Base-by-base conservation (phyloP, 495 filamentous ascomycete genomes). In the Chaetomium tenue region DNA sequence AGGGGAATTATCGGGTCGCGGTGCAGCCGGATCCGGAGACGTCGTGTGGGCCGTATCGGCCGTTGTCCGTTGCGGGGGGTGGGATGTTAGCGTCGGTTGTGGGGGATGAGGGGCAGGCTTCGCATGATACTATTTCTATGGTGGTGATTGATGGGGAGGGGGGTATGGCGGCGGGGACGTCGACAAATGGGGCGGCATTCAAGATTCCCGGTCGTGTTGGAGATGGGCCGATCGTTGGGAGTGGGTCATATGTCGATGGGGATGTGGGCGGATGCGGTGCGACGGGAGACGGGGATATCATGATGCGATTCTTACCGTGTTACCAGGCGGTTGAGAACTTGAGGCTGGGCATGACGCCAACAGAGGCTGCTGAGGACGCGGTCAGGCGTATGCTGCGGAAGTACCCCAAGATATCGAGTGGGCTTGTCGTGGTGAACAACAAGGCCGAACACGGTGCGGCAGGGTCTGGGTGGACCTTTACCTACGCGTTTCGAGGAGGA, bases 241-340 rank as follows among this genome's bases (percentile, higher is more conserved):
- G 75, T 46, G 80, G 80, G 18, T 77, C 77, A 47, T 82, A 82
- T 70, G 80, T 81, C 7, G 80, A 82, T 60, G 75, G 78, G 0
- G 77, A 79, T 5, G 80, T 79, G 0, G 80, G 80, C 37, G 80
- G 77, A 5, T 82, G 80, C 58, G 80, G 78, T 13, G 80, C 80
- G 8, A 82, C 79, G 2, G 80, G 80, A 5, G 79, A 82, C 59
- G 80, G 80, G 0, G 80, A 82, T 63, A 63, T 82, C 42, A 82
- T 82, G 80, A 80, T 82, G 80, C 77, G 80, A 37, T 79, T 81
- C 56, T 58, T 81, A 33, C 80, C 80, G 33, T 81, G 79, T 64
- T 82, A 81, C 64, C 79, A 81, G 63, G 80, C 79, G 0, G 77
- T 82, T 0, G 80, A 82, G 67, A 81, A 71, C 66, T 33, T 82